These are phyloP conservation scores for Chaetomium strumarium DNA, from an alignment of 2,329 filamentous ascomycete genomes.

Conservation along the genomic window DNA sequence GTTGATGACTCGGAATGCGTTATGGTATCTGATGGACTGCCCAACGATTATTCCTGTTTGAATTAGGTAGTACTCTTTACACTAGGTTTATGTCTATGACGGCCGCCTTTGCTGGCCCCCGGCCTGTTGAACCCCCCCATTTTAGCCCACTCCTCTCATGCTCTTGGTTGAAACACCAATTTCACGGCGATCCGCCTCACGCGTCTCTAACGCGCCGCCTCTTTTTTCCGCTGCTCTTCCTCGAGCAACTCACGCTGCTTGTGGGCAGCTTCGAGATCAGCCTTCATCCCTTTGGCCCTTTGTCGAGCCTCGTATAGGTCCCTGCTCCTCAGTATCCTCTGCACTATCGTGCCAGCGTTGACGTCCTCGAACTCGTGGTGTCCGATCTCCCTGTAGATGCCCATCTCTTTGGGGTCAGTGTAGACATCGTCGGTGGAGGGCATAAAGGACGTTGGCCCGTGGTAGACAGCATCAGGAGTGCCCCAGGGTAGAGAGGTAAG, in stretches of 20 bases:
- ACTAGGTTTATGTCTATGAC: background rate
- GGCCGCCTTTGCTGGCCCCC: background rate
- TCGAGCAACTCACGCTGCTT: slow-evolving; percentile 57
- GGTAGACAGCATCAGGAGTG: slow-evolving; percentile 76
- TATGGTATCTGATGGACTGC: slow-evolving; percentile 37
- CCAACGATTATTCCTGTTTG: slow-evolving; percentile 7
- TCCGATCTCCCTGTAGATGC: slow-evolving; percentile 75
- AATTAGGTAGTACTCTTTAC: slow-evolving; percentile 11
- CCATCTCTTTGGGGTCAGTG: slow-evolving; percentile 69
- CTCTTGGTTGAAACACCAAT: slow-evolving; percentile 9
- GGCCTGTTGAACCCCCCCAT: slow-evolving; percentile 18
- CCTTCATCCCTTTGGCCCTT: slow-evolving; percentile 83
- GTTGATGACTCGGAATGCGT: slow-evolving; percentile 41
- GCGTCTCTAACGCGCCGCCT: slow-evolving; percentile 24
- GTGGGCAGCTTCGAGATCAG: slow-evolving; percentile 63
- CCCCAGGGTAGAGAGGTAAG: slow-evolving; percentile 68
- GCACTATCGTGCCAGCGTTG: slow-evolving; percentile 88
- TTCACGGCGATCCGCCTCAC: background rate
- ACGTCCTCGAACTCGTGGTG: slow-evolving; percentile 77
- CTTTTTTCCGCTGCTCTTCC: slow-evolving; percentile 48
- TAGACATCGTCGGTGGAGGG: slow-evolving; percentile 76
- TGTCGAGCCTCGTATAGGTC: slow-evolving; percentile 89
- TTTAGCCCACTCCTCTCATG: background rate
- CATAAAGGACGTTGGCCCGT: slow-evolving; percentile 93
- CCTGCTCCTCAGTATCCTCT: slow-evolving; percentile 79